Conservation (phyloP, 2,329 filamentous ascomycete genomes). For the Trichoderma sp. region DNA sequence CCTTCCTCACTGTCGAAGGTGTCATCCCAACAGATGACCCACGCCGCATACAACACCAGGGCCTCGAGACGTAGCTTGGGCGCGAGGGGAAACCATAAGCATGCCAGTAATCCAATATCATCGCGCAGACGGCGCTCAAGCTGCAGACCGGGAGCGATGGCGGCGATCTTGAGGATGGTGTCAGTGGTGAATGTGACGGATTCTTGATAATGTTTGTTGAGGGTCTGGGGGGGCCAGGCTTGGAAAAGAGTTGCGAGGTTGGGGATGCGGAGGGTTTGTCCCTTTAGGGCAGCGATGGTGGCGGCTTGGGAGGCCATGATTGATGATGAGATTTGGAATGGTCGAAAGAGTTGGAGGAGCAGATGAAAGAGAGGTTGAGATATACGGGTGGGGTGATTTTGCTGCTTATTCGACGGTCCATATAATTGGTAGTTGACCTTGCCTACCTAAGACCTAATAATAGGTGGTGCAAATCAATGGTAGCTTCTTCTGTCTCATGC, state of each 20-base stretch:
- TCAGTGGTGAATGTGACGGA: constrained; percentile 24
- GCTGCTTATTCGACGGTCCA: too few species aligned
- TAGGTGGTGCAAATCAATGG: too few species aligned
- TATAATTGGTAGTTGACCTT: too few species aligned
- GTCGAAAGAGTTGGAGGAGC: not conserved
- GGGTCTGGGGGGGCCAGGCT: constrained; percentile 26
- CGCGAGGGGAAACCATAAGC: constrained; percentile 28
- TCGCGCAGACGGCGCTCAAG: constrained; percentile 31
- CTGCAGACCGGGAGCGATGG: constrained; percentile 29
- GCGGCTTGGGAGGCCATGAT: constrained; percentile 21
- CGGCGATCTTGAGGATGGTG: constrained; percentile 33
- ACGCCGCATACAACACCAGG: constrained; percentile 28
- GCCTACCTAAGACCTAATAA: too few species aligned
- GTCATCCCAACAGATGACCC: constrained; percentile 37
- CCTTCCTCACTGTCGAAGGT: constrained; percentile 31
- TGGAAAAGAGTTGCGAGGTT: constrained; percentile 27
- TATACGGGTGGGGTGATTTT: not conserved
- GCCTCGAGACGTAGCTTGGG: constrained; percentile 21
- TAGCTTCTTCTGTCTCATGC: too few species aligned
- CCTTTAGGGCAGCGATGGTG: constrained; percentile 27
- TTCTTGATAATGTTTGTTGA: constrained; percentile 26
- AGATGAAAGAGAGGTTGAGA: not conserved
- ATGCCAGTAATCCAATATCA: constrained; percentile 29
- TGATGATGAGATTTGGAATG: not conserved
- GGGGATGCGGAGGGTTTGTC: constrained; percentile 30